Percentiles rank a stretch among this genome's conserved stretches.
phyloP scores from a whole-genome alignment of 768 basidiomycete species.

The Sarcomyxa edulis region DNA sequence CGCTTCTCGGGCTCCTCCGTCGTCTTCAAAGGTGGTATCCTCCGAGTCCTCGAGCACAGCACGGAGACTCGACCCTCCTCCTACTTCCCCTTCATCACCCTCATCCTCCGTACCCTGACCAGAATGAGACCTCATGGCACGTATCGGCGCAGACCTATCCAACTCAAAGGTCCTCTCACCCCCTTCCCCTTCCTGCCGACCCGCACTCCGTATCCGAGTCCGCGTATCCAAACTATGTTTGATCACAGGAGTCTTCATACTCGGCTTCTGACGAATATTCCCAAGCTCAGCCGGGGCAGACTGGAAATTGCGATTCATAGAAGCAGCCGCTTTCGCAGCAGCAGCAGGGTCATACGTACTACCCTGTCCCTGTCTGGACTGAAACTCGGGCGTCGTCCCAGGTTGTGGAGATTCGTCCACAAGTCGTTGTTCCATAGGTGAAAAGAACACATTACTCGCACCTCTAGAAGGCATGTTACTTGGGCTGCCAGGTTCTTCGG shows the following conservation, averaged over 20 bases:
- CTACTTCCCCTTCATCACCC: conserved; percentile 15
- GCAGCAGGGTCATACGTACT: no score
- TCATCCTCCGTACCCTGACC: conserved; percentile 8
- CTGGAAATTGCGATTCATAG: conserved; percentile 10
- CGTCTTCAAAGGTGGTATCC: no score
- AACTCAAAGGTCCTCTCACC: conserved; percentile 32
- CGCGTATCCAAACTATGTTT: conserved; percentile 31
- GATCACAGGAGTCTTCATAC: conserved; percentile 15
- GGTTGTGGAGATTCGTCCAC: conserved; percentile 32
- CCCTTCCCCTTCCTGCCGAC: no score
- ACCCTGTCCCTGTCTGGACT: no score
- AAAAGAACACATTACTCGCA: conserved; percentile 2
- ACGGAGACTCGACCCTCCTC: no score
- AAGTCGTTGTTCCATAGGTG: conserved; percentile 3
- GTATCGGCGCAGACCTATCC: conserved; percentile 33
- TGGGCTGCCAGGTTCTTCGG: conserved; percentile 12
- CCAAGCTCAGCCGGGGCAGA: conserved; percentile 54
- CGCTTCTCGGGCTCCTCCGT: background rate
- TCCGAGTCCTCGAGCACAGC: no score
- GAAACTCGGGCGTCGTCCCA: background rate
- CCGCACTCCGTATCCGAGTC: no score
- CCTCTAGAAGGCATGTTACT: no score
- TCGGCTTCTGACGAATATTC: conserved; percentile 26
- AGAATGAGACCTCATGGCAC: conserved; percentile 26
- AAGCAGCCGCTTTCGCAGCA: background rate